Conservation (phyloP, 805 yeast species). For the Nakazawaea ambrosiae region DNA sequence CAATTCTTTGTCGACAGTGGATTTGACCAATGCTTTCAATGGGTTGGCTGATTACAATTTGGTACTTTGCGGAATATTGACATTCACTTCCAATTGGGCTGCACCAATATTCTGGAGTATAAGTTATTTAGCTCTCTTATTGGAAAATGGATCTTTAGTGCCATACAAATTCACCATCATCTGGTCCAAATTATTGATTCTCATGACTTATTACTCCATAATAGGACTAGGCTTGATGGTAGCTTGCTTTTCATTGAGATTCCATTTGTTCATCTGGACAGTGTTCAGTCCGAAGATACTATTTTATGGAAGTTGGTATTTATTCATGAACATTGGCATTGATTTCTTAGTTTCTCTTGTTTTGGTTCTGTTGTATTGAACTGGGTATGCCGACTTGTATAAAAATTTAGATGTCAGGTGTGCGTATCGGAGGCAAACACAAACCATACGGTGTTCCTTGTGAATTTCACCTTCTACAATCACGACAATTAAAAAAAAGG, state of each 20-base stretch:
- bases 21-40: slow-evolving; percentile 86
- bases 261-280: slow-evolving; percentile 94
- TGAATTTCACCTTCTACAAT: too few species aligned
- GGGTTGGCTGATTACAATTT: slow-evolving; percentile 73
- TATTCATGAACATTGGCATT: slow-evolving; percentile 37
- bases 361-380: slow-evolving; percentile 4
- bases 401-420: too few species aligned
- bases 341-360: slow-evolving; percentile 22
- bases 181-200: slow-evolving; percentile 28
- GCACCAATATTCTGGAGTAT: slow-evolving; percentile 81
- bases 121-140: slow-evolving; percentile 32
- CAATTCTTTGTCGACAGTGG: slow-evolving; percentile 86
- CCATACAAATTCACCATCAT: slow-evolving; percentile 22
- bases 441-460: too few species aligned
- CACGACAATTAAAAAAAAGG: neutral
- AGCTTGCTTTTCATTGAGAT: slow-evolving; percentile 70
- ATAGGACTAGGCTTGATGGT: slow-evolving; percentile 51
- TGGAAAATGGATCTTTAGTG: slow-evolving; percentile 24
- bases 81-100: slow-evolving; percentile 78
- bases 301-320: slow-evolving; percentile 71
- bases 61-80: slow-evolving; percentile 64
- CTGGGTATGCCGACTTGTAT: neutral
- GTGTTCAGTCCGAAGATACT: slow-evolving; percentile 92
- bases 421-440: too few species aligned
- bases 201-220: slow-evolving; percentile 49